phyloP scores from a whole-genome alignment of 176 grass and related monocot genomes.

The Lolium perenne region DNA sequence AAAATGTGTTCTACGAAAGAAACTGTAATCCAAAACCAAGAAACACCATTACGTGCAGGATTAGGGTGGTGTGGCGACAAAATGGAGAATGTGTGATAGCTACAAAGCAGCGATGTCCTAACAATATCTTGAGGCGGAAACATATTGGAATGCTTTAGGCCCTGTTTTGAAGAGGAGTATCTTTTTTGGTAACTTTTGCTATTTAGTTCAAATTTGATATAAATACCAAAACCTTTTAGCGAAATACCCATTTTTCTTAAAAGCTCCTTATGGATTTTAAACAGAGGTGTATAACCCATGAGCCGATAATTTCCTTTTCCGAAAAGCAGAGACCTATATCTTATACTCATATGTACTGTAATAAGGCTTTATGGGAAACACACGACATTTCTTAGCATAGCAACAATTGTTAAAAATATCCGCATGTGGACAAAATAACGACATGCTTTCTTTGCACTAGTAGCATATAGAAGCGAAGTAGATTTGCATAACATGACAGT shows the following conservation, averaged over 20 bases:
- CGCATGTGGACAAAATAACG: neutral
- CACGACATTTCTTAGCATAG: constrained; percentile 20
- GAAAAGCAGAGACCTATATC: neutral
- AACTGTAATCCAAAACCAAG: neutral
- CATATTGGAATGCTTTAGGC: neutral
- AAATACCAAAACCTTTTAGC: neutral
- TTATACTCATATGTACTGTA: neutral
- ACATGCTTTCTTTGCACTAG: neutral
- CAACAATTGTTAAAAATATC: neutral
- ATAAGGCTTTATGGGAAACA: neutral
- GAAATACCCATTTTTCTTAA: neutral
- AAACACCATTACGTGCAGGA: neutral
- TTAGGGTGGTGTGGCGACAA: neutral
- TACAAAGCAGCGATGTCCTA: neutral
- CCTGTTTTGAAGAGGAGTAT: neutral
- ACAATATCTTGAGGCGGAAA: neutral
- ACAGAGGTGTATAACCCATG: neutral
- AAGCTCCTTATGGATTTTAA: neutral
- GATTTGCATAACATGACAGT: neutral
- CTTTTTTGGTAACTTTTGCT: neutral
- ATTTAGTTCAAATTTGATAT: neutral
- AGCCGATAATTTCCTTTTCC: neutral
- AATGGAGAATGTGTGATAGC: neutral
- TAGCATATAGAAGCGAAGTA: neutral
- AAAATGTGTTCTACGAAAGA: neutral